phyloP scores from a whole-genome alignment of 352 stramenopile species.

The Aphanomyces stellatus region DNA sequence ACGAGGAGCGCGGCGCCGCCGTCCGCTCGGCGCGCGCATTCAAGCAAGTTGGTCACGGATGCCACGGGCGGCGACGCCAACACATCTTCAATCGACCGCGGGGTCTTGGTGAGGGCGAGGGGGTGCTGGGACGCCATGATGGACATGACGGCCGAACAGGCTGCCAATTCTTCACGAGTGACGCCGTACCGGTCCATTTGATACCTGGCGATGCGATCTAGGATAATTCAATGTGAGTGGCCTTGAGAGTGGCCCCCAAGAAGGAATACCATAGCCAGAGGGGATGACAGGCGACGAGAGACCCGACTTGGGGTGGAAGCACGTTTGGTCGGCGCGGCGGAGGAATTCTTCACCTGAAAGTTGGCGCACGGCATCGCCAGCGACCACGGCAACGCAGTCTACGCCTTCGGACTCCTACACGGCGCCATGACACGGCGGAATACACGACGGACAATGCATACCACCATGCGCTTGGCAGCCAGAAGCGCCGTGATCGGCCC shows the following conservation, averaged over 20 bases:
- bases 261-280: slow-evolving; percentile 27
- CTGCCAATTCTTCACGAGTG: slow-evolving; percentile 30
- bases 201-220: slow-evolving; percentile 29
- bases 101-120: slow-evolving; percentile 19
- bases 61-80: slow-evolving; percentile 20
- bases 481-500: slow-evolving; percentile 33
- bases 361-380: slow-evolving; percentile 28
- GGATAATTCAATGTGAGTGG: not conserved
- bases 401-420: slow-evolving; percentile 26
- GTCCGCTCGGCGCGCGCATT: slow-evolving; percentile 33
- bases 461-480: slow-evolving; percentile 31
- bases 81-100: slow-evolving; percentile 26
- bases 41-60: slow-evolving; percentile 24
- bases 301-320: not conserved
- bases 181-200: slow-evolving; percentile 29
- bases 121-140: slow-evolving; percentile 30
- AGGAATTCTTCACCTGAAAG: slow-evolving; percentile 28
- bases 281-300: slow-evolving; percentile 13
- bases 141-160: slow-evolving; percentile 27
- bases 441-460: too few species aligned
- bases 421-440: too few species aligned
- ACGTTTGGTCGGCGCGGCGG: slow-evolving; percentile 24
- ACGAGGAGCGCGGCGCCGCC: slow-evolving; percentile 30
- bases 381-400: slow-evolving; percentile 32
- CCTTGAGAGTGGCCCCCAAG: not conserved